A percentile compares a stretch with the other conserved stretches of the same genome.
Evolutionary conservation across 306 rosid species (phyloP).

Genomic region (Citrullus mucosospermus): DNA sequence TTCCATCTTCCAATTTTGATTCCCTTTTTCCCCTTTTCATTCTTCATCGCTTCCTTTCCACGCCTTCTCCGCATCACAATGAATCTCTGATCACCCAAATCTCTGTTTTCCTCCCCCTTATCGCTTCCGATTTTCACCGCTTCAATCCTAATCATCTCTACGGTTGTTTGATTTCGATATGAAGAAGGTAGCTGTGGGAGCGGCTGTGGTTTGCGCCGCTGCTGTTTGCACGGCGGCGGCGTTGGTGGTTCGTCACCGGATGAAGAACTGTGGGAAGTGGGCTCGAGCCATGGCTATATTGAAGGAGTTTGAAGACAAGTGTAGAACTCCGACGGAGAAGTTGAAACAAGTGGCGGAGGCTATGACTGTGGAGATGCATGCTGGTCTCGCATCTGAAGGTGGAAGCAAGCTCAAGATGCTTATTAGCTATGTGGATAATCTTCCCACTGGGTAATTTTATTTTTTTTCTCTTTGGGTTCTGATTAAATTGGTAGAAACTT

Average conservation of each 20-base stretch:
- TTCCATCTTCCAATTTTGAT: not conserved
- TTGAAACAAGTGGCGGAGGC: constrained; percentile 72
- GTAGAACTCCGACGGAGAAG: constrained; percentile 56
- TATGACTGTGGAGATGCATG: constrained; percentile 92
- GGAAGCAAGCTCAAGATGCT: constrained; percentile 95
- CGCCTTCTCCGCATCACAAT: not conserved
- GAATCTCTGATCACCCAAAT: constrained; percentile 8
- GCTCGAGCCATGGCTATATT: constrained; percentile 31
- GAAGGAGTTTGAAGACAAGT: constrained; percentile 54
- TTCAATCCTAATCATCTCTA: not conserved
- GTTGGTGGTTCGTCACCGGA: constrained; percentile 42
- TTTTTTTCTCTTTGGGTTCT: not conserved
- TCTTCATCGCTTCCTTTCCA: not conserved
- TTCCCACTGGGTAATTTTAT: constrained; percentile 68
- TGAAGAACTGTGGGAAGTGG: constrained; percentile 48
- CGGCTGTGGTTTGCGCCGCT: constrained; percentile 59
- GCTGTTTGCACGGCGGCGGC: constrained; percentile 77
- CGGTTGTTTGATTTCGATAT: constrained; percentile 14
- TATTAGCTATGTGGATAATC: constrained; percentile 81
- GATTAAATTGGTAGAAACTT: not conserved
- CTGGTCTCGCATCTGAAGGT: constrained; percentile 92
- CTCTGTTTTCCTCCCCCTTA: not conserved
- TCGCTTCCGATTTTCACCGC: not conserved
- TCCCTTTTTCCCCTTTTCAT: not conserved
- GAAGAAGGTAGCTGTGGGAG: constrained; percentile 59